Base-by-base conservation (phyloP, 2,329 filamentous ascomycete genomes). In the Fusarium sp. region DNA sequence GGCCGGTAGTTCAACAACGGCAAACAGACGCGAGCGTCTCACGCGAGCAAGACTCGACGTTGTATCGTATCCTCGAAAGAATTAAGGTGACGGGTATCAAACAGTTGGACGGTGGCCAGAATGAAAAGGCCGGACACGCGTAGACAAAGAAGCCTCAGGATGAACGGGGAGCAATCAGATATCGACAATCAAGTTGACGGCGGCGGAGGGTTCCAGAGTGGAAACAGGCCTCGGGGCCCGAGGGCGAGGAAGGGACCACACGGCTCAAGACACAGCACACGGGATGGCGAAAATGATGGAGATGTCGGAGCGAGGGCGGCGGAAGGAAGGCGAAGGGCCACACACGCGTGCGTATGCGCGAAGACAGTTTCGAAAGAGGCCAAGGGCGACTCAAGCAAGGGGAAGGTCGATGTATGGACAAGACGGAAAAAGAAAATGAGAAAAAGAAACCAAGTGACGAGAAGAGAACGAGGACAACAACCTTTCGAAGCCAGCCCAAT, bases 311-410 rank as follows among this genome's bases (percentile, higher is more conserved):
- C 48, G 47, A 67, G 65, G 52, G 59, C 55, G 56, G 46, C 43
- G 31, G 59, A 59, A 41, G 39, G 28, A 67, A 71, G 52, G 12
- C 31, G 23, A 23, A 34, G 3, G 31, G 8, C 31, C 9, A 54
- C 55, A 54, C 60, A 56, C 51, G 66, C 66, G 52, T 51, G 69
- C 52, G 54, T 60, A 23, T 23, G 65, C 53, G 57, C 65, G 51
- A 48, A 64, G 53, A 54, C 44, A 8, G 27, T 54, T 34, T 54
- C 47, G 39, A 66, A 48, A 44, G 40, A 18, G 65, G 62, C 41
- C 65, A 67, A 71, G 68, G 68, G 68, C 39, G 65, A 66, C 36
- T 23, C 48, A 53, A 53, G 60, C 54, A 66, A 72, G 69, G 69
- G 69, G 72, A 62, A 54, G 60, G 48, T 39, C 60, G 28, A 51